Conservation (phyloP, 164 flowering plant species). For the Chimonanthus praecox region DNA sequence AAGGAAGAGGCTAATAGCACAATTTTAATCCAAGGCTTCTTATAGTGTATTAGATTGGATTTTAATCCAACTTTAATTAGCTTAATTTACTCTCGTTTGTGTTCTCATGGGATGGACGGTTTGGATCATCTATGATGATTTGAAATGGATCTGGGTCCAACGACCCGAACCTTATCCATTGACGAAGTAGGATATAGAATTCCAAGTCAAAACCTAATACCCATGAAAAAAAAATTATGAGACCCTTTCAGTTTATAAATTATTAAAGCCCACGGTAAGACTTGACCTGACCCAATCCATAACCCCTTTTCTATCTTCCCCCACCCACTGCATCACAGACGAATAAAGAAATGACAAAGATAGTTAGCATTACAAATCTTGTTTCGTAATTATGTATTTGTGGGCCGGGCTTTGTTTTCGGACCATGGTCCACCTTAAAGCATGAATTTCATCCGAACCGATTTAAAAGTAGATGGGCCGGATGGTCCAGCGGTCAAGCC, state of each 20-base stretch:
- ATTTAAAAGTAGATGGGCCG: neutral
- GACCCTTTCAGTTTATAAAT: neutral
- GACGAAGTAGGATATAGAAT: neutral
- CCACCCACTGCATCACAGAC: neutral
- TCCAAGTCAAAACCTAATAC: neutral
- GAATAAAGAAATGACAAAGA: neutral
- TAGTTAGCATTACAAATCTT: neutral
- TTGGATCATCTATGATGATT: neutral
- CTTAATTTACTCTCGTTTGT: neutral
- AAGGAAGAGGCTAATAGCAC: too few relatives aligned
- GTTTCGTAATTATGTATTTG: neutral
- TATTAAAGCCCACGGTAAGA: neutral
- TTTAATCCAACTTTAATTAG: too few relatives aligned
- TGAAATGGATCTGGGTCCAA: neutral
- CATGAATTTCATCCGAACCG: neutral
- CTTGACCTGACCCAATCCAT: neutral
- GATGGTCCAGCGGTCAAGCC: neutral
- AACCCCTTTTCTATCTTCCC: neutral
- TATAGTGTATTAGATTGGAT: too few relatives aligned
- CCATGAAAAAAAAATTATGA: too few relatives aligned
- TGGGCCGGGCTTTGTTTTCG: neutral
- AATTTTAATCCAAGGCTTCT: too few relatives aligned
- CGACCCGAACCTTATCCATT: neutral
- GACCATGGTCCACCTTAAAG: too few relatives aligned
- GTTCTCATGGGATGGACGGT: neutral